Evolutionary conservation across 768 basidiomycete genomes (phyloP).

Genomic region (Naganishia antarctica): DNA sequence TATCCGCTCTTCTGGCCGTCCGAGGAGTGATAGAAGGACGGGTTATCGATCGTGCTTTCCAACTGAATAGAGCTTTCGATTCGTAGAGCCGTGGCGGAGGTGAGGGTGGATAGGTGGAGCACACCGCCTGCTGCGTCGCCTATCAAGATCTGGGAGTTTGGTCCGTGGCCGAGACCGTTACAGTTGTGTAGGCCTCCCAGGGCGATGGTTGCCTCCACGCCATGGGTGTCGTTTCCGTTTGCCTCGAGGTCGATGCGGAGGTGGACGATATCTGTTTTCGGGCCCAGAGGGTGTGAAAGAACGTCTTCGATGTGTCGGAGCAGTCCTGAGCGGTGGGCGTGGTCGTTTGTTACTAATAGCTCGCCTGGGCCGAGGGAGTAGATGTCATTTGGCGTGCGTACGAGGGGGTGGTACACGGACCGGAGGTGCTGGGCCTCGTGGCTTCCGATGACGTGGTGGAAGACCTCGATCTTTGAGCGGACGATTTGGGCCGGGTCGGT

Average conservation of each 20-base stretch:
- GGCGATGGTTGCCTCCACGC: constrained; percentile 25
- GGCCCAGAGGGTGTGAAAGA: constrained; percentile 1
- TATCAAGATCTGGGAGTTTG: constrained; percentile 21
- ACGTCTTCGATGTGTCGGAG: constrained; percentile 30
- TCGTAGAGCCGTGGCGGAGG: constrained; percentile 1
- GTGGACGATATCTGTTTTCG: constrained; percentile 26
- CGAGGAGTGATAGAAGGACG: constrained; percentile 29
- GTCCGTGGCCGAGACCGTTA: constrained; percentile 33
- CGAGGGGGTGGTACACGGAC: constrained; percentile 29
- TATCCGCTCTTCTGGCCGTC: constrained; percentile 6
- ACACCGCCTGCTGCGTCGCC: constrained; percentile 32
- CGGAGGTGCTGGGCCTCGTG: constrained; percentile 25
- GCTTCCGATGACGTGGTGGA: constrained; percentile 26
- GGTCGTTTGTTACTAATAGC: constrained; percentile 35
- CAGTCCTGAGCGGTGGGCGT: constrained; percentile 26
- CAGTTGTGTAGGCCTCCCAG: constrained; percentile 31
- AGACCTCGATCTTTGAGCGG: constrained; percentile 34
- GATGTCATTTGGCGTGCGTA: constrained; percentile 35
- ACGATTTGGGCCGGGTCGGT: neutral
- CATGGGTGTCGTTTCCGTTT: too few relatives aligned
- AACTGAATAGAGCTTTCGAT: constrained; percentile 9
- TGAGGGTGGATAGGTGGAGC: constrained; percentile 18
- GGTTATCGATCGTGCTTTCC: constrained; percentile 34
- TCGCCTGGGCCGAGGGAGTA: constrained; percentile 25
- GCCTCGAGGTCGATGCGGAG: constrained; percentile 2